Evolutionary conservation across 768 basidiomycete genomes (phyloP).

Genomic region (Trichaptum fuscoviolaceum): DNA sequence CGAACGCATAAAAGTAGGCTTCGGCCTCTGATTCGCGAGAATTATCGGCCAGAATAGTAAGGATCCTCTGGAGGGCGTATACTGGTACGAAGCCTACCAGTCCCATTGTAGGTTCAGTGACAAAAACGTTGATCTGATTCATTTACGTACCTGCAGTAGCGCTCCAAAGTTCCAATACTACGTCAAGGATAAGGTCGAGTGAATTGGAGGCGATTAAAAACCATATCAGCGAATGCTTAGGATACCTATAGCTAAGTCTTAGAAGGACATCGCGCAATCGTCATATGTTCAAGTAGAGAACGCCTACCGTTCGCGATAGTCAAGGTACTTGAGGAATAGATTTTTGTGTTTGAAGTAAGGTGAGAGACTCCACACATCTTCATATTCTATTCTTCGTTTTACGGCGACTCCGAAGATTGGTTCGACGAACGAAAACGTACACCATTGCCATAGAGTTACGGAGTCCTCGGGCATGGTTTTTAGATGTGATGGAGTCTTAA

Average conservation of each 20-base stretch:
- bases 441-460: slow-evolving; percentile 61
- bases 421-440: slow-evolving; percentile 57
- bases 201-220: slow-evolving; percentile 66
- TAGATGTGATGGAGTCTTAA: slow-evolving; percentile 43
- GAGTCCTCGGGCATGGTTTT: slow-evolving; percentile 61
- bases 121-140: slow-evolving; percentile 13
- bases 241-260: slow-evolving; percentile 33
- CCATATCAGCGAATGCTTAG: slow-evolving; percentile 50
- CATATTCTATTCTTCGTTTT: slow-evolving; percentile 37
- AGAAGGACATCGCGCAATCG: neutral
- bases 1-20: slow-evolving; percentile 55
- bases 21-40: slow-evolving; percentile 14
- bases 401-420: slow-evolving; percentile 52
- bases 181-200: slow-evolving; percentile 58
- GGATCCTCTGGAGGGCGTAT: slow-evolving; percentile 58
- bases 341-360: slow-evolving; percentile 66
- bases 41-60: slow-evolving; percentile 39
- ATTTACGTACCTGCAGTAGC: slow-evolving; percentile 42
- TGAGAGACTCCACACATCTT: slow-evolving; percentile 59
- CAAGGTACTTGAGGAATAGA: slow-evolving; percentile 56
- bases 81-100: slow-evolving; percentile 56
- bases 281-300: slow-evolving; percentile 1
- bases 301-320: slow-evolving; percentile 41
- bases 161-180: slow-evolving; percentile 55
- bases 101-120: neutral